These are phyloP conservation scores for Cladosporium sp. DNA, from an alignment of 2,329 filamentous ascomycete genomes.

Conservation along the genomic window DNA sequence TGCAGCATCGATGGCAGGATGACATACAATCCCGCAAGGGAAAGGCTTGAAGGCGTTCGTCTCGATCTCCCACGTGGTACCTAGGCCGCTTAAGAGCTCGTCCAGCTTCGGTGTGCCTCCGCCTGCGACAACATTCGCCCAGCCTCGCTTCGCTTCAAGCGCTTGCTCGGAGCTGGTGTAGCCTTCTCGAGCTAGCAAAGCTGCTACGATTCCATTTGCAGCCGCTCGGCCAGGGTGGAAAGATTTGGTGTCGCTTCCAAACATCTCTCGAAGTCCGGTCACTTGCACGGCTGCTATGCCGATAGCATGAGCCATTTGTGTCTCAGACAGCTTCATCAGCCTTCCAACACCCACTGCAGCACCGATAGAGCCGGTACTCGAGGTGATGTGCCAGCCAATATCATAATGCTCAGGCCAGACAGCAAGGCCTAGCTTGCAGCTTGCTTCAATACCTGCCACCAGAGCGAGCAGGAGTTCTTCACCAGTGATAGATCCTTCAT, in stretches of 20 bases:
- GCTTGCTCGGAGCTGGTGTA: conserved; percentile 47
- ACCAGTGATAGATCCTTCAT: conserved; percentile 38
- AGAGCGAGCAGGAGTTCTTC: conserved; percentile 50
- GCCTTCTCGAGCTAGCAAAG: conserved; percentile 44
- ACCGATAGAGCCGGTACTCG: conserved; percentile 49
- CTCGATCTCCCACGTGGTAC: conserved; percentile 47
- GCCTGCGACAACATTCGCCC: conserved; percentile 48
- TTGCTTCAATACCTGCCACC: conserved; percentile 49
- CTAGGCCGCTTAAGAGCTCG: conserved; percentile 35
- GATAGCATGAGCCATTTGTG: conserved; percentile 47
- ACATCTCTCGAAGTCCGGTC: conserved; percentile 51
- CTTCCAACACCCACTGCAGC: conserved; percentile 51
- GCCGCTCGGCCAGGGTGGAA: conserved; percentile 53
- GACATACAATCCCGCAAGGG: conserved; percentile 55
- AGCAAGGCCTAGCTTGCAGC: conserved; percentile 50
- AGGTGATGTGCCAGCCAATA: conserved; percentile 55
- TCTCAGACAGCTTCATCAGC: conserved; percentile 38
- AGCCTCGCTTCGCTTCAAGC: conserved; percentile 51
- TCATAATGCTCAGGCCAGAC: conserved; percentile 55
- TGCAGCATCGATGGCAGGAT: conserved; percentile 50
- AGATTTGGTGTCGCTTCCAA: conserved; percentile 53
- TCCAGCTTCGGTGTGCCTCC: conserved; percentile 37
- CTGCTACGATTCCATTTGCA: conserved; percentile 48
- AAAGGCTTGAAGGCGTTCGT: conserved; percentile 56
- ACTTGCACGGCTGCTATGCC: conserved; percentile 53